Base-by-base conservation (phyloP, 2,329 filamentous ascomycete species). In the Neofusicoccum kwambonambiense region DNA sequence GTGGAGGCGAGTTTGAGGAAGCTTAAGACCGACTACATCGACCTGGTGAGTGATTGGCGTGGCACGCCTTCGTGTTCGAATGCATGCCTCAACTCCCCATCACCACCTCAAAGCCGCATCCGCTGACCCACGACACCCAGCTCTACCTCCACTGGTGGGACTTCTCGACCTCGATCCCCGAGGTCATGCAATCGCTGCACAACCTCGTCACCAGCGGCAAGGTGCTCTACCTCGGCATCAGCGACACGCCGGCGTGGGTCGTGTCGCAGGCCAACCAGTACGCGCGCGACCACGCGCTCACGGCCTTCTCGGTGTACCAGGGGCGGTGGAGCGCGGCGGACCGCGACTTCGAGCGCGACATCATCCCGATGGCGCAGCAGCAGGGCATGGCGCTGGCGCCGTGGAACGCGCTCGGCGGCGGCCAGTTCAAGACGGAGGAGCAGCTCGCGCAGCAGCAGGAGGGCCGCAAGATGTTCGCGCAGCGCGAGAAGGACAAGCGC, bases 1-100 rank as follows among this genome's bases (percentile, higher is more conserved):
- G 67, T 81, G 3, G 76, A 77, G 22, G 75, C 74, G 5, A 77
- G 74, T 8, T 67, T 81, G 34, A 77, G 73, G 65, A 89, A 87
- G 76, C 81, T 89, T 57, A 82, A 87, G 75, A 90, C 89, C 0
- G 82, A 85, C 61, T 92, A 91, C 71, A 86, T 92, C 64, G 90
- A 92, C 70, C 58, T 76, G 12, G 52, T 56, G 17, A 12, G 51
- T 54, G 4, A 1, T 50, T 17, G 42, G 4, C 13, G 17, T 9
- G 12, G 15, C 19, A 56, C 35, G 22, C 22, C 22, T 22, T 22
- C 22, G 3, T 31, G 27, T 31, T 7, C 27, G 27, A 31, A 31
- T 1, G 27, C 27, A 31, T 2, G 27, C 27, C 6, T 31, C 4
- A 31, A 31, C 27, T 7, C 27, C 27, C 27, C 27, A 31, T 31